A percentile compares a stretch with the other conserved stretches of the same genome.
Conservation (phyloP, 805 yeast genomes). For the Kregervanrija delftensis region DNA sequence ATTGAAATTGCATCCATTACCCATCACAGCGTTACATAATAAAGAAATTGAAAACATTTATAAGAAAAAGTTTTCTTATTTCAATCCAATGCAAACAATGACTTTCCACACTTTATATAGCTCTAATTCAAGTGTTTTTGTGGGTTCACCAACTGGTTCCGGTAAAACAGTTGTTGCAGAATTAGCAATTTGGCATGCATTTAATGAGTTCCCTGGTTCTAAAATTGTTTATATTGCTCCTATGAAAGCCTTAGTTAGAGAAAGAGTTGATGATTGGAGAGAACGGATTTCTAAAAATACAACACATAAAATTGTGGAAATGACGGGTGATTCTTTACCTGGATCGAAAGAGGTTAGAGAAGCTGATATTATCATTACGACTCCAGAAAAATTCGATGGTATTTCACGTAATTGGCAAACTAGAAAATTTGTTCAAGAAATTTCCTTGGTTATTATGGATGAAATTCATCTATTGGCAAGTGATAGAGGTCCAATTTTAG, state of each 20-base stretch:
- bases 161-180: conserved; percentile 98
- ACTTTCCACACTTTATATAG: conserved; percentile 84
- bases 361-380: conserved; percentile 73
- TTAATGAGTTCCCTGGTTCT: conserved; percentile 69
- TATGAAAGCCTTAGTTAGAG: conserved; percentile 81
- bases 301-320: conserved; percentile 53
- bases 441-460: conserved; percentile 76
- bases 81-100: conserved; percentile 99
- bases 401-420: conserved; percentile 83
- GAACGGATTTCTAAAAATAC: conserved; percentile 42
- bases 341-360: conserved; percentile 57
- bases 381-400: conserved; percentile 86
- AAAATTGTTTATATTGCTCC: conserved; percentile 85
- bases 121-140: conserved; percentile 69
- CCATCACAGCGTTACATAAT: conserved; percentile 72
- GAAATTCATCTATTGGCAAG: conserved; percentile 79
- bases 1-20: conserved; percentile 77
- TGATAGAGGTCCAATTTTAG: conserved; percentile 81
- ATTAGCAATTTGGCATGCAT: conserved; percentile 95
- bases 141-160: conserved; percentile 98
- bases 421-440: conserved; percentile 65
- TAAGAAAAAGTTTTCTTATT: conserved; percentile 61
- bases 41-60: conserved; percentile 63
- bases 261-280: conserved; percentile 78
- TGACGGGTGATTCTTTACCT: conserved; percentile 80